A percentile compares a stretch with the other conserved stretches of the same genome.
Evolutionary conservation across 192 early-diverging fungal genomes (phyloP).

Genomic region (Podila epicladia): DNA sequence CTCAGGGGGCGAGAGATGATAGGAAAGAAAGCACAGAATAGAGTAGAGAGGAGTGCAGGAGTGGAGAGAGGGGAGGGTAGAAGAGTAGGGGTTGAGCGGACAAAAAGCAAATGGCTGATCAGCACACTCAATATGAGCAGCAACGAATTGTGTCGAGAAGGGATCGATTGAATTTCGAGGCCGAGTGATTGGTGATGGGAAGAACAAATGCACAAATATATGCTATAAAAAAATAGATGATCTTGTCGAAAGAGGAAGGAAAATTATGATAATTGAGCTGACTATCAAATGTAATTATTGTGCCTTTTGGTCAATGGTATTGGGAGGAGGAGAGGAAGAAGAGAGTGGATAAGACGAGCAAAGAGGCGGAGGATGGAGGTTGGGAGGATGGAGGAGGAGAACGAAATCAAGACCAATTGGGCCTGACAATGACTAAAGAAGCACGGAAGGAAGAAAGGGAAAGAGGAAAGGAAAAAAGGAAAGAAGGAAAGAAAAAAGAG

Average conservation of each 20-base stretch:
- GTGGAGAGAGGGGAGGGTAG: background rate
- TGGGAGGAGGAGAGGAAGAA: too few species aligned
- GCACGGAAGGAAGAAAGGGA: background rate
- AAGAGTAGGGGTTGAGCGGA: background rate
- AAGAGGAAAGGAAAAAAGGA: background rate
- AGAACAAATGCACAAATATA: background rate
- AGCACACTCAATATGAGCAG: background rate
- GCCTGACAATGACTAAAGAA: background rate
- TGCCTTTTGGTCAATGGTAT: too few species aligned
- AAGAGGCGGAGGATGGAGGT: background rate
- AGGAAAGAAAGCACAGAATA: background rate
- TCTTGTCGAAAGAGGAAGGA: background rate
- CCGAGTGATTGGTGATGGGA: background rate
- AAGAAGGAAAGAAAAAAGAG: background rate
- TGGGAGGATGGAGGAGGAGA: background rate
- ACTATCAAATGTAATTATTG: too few species aligned
- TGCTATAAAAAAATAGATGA: background rate
- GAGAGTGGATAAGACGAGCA: too few species aligned
- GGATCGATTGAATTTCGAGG: background rate
- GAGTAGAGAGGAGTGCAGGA: background rate
- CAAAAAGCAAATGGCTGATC: too few species aligned
- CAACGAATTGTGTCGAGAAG: background rate
- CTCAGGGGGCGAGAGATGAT: background rate
- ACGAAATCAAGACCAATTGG: background rate
- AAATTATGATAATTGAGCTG: too few species aligned